phyloP scores from a whole-genome alignment of 331 rosid genomes.

The Telfairia occidentalis region DNA sequence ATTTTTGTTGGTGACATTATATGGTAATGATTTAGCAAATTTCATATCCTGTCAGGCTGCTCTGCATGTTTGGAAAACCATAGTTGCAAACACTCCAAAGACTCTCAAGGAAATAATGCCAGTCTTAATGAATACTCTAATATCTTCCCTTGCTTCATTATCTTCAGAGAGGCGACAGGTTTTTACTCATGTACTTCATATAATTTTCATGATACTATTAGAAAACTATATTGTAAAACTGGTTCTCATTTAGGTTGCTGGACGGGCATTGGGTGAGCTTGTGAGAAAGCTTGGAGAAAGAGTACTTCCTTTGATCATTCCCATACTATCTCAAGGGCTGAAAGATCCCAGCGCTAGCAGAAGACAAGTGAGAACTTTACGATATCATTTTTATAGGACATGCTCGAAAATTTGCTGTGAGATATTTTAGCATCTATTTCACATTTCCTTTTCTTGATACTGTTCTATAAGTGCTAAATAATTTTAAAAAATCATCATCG shows the following conservation, averaged over 20 bases:
- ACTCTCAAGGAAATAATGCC: conserved; percentile 96
- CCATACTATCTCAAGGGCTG: conserved; percentile 81
- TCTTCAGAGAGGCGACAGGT: conserved; percentile 98
- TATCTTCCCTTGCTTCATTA: conserved; percentile 84
- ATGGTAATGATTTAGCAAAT: background rate
- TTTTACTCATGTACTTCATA: conserved; percentile 4
- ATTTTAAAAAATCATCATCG: background rate
- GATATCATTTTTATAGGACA: background rate
- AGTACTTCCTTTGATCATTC: conserved; percentile 87
- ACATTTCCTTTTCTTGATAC: background rate
- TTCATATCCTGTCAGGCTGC: conserved; percentile 57
- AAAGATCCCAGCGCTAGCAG: conserved; percentile 58
- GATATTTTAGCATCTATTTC: background rate
- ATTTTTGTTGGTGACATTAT: background rate
- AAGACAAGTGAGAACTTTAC: conserved; percentile 59
- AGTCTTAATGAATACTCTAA: conserved; percentile 87
- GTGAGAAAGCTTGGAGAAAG: conserved; percentile 98
- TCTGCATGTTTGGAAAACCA: conserved; percentile 96
- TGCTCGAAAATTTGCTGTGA: background rate
- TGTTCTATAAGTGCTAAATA: background rate
- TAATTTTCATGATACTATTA: background rate
- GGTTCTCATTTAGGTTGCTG: conserved; percentile 63
- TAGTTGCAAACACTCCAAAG: conserved; percentile 93
- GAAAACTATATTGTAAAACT: background rate
- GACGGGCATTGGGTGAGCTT: conserved; percentile 93